phyloP scores from a whole-genome alignment of 805 yeast species.

The Wickerhamomyces sydowiorum region DNA sequence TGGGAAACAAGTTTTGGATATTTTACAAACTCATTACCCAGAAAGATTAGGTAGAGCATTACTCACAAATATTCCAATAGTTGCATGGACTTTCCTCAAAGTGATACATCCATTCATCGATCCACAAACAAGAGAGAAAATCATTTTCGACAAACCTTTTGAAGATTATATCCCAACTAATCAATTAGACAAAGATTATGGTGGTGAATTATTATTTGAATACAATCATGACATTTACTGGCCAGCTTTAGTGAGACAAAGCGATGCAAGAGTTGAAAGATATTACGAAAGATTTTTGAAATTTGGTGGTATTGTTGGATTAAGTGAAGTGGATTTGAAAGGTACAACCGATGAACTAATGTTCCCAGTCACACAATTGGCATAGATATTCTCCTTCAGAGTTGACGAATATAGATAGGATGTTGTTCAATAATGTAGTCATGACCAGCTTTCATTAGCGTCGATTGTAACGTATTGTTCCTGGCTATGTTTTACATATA shows the following conservation, averaged over 20 bases:
- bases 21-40: constrained; percentile 95
- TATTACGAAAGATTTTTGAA: constrained; percentile 65
- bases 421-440: no score
- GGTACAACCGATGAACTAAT: constrained; percentile 27
- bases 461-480: no score
- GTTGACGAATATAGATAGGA: not conserved
- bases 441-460: no score
- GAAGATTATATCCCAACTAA: constrained; percentile 71
- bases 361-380: constrained; percentile 17
- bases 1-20: constrained; percentile 89
- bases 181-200: constrained; percentile 79
- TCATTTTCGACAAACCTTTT: constrained; percentile 88
- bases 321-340: constrained; percentile 79
- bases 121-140: constrained; percentile 88
- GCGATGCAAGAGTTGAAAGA: constrained; percentile 49
- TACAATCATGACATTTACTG: constrained; percentile 79
- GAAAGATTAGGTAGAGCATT: constrained; percentile 93
- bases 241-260: constrained; percentile 60
- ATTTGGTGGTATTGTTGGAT: constrained; percentile 70
- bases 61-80: constrained; percentile 87
- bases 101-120: constrained; percentile 94
- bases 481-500: no score
- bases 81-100: constrained; percentile 89
- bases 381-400: not conserved
- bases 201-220: constrained; percentile 79